Evolutionary conservation across 306 rosid genomes (phyloP).

Genomic region (Adenanthera pavonina): DNA sequence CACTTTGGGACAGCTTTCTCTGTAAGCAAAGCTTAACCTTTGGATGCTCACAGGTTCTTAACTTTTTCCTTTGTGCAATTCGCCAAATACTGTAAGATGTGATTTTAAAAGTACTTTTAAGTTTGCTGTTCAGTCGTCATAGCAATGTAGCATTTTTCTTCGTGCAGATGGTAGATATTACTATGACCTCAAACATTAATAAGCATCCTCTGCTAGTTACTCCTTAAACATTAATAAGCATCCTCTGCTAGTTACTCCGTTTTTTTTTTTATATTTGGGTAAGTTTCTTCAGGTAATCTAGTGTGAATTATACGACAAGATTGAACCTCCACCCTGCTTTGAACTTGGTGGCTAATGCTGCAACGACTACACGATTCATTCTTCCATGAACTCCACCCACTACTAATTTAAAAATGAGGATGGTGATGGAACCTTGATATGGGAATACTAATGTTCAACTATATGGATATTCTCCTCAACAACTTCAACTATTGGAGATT

Average conservation of each 20-base stretch:
- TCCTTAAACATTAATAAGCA: neutral
- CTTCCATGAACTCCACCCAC: neutral
- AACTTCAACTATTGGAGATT: neutral
- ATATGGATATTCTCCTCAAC: neutral
- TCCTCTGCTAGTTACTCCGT: neutral
- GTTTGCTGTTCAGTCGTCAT: neutral
- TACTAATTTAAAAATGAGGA: neutral
- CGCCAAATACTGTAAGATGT: neutral
- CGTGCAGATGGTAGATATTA: neutral
- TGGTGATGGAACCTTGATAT: neutral
- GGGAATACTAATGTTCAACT: neutral
- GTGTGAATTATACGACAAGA: neutral
- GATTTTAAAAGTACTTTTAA: neutral
- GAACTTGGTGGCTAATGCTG: neutral
- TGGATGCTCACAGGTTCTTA: neutral
- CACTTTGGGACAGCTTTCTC: slow-evolving; percentile 47
- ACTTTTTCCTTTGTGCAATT: neutral
- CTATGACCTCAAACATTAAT: neutral
- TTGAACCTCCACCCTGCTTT: neutral
- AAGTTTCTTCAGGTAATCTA: neutral
- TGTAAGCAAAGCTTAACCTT: slow-evolving; percentile 41
- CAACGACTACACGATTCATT: neutral
- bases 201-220: neutral
- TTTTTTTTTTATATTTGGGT: neutral
- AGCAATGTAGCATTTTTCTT: neutral